Evolutionary conservation across 768 basidiomycete genomes (phyloP).

Genomic region (Cyathus striatus): DNA sequence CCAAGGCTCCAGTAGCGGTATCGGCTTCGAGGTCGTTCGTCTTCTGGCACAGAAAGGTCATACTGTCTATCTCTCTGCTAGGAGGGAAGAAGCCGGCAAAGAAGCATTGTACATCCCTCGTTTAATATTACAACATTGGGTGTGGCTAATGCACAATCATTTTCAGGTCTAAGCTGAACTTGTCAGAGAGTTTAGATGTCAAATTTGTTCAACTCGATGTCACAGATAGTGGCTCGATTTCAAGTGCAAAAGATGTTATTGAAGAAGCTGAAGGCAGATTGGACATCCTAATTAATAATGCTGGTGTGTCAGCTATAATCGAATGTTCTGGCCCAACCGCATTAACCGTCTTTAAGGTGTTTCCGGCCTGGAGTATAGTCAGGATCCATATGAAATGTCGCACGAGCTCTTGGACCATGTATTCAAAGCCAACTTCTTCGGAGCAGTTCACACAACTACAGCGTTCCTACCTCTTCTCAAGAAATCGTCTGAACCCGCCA

Average conservation of each 20-base stretch:
- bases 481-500: slow-evolving; percentile 24
- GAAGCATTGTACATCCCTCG: slow-evolving; percentile 37
- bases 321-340: neutral
- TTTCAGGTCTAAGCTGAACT: no score
- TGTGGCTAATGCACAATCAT: no score
- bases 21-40: slow-evolving; percentile 39
- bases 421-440: slow-evolving; percentile 39
- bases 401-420: slow-evolving; percentile 25
- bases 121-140: no score
- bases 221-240: slow-evolving; percentile 25
- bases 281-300: slow-evolving; percentile 39
- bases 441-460: slow-evolving; percentile 36
- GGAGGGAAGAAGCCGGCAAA: slow-evolving; percentile 31
- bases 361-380: slow-evolving; percentile 19
- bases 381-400: slow-evolving; percentile 30
- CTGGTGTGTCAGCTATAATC: slow-evolving; percentile 1
- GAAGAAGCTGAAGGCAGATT: slow-evolving; percentile 33
- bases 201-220: slow-evolving; percentile 36
- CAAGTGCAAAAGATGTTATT: slow-evolving; percentile 27
- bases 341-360: slow-evolving; percentile 13
- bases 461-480: slow-evolving; percentile 37
- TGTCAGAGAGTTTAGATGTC: slow-evolving; percentile 23
- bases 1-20: slow-evolving; percentile 38
- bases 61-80: slow-evolving; percentile 37
- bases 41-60: slow-evolving; percentile 37